Conservation (phyloP, 495 filamentous ascomycete genomes). For the Evernia prunastri region DNA sequence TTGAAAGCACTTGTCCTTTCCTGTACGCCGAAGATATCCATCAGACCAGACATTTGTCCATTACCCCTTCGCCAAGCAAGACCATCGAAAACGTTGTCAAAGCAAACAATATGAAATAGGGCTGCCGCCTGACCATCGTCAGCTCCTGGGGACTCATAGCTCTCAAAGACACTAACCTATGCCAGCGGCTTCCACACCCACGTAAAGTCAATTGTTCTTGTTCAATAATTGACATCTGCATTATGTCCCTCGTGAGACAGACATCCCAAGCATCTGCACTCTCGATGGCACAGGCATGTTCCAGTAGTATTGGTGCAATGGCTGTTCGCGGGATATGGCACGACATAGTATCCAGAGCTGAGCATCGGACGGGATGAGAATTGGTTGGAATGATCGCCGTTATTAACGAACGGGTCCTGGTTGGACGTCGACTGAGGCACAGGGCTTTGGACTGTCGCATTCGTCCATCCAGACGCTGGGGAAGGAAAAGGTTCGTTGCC, state of each 20-base stretch:
- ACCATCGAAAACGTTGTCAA: not conserved
- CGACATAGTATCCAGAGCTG: constrained; percentile 39
- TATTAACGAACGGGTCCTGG: not conserved
- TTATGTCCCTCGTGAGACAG: constrained; percentile 45
- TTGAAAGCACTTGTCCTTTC: not conserved
- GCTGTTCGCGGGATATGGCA: constrained; percentile 40
- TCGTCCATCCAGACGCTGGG: not conserved
- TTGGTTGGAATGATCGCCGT: not conserved
- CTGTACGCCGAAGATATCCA: not conserved
- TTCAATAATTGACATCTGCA: constrained; percentile 23
- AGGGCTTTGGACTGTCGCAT: not conserved
- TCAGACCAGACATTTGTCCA: not conserved
- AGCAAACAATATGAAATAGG: not conserved
- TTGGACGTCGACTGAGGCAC: not conserved
- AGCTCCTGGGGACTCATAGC: not conserved
- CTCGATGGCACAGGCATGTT: constrained; percentile 44
- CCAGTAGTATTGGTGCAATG: constrained; percentile 41
- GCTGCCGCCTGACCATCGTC: not conserved
- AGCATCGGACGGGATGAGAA: not conserved
- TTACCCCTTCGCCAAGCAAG: not conserved
- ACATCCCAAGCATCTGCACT: constrained; percentile 47
- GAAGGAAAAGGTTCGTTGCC: not conserved
- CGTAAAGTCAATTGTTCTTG: not conserved
- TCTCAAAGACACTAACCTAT: not conserved
- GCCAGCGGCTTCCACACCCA: no score